Percentiles rank a stretch among this genome's conserved stretches.
These are phyloP conservation scores for Calonectria multiphialidica DNA, from an alignment of 2,329 filamentous ascomycete genomes.

Conservation along the genomic window DNA sequence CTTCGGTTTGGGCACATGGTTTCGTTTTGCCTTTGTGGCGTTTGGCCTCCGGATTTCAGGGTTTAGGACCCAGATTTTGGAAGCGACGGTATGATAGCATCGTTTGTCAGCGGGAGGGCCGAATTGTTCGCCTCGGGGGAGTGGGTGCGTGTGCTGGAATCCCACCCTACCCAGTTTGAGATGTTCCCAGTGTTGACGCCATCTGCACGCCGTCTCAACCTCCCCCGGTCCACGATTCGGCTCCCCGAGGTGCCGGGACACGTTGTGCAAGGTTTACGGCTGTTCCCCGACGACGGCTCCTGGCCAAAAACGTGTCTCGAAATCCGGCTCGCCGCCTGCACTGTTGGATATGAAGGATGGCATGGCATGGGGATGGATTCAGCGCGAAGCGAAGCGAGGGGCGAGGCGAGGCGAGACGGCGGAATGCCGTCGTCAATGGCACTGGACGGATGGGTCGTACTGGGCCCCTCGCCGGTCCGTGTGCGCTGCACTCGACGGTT, in stretches of 20 bases:
- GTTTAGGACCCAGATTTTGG: slow-evolving; percentile 3
- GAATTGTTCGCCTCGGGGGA: slow-evolving; percentile 12
- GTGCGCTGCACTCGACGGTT: slow-evolving; percentile 5
- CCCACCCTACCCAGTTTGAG: slow-evolving; percentile 35
- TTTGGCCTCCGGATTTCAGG: slow-evolving; percentile 20
- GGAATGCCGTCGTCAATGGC: slow-evolving; percentile 9
- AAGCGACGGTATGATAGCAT: slow-evolving; percentile 4
- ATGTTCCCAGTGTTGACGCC: slow-evolving; percentile 34
- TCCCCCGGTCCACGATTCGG: slow-evolving; percentile 18
- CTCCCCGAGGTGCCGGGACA: slow-evolving; percentile 1
- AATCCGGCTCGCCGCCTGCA: background rate
- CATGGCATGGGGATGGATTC: slow-evolving; percentile 3
- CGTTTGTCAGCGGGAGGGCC: slow-evolving; percentile 5
- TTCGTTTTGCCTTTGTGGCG: slow-evolving; percentile 12
- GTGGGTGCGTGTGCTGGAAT: slow-evolving; percentile 35
- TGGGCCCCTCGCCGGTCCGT: slow-evolving; percentile 4
- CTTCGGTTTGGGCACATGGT: background rate
- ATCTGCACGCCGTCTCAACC: slow-evolving; percentile 31
- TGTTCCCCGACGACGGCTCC: slow-evolving; percentile 2
- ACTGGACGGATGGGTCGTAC: slow-evolving; percentile 1
- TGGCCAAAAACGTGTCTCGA: background rate
- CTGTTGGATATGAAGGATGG: slow-evolving; percentile 1
- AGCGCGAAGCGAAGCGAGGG: slow-evolving; percentile 16
- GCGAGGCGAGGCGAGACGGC: slow-evolving; percentile 15
- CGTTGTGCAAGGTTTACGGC: slow-evolving; percentile 1